Conservation (phyloP, 805 yeast species). For the Metschnikowia sp. region DNA sequence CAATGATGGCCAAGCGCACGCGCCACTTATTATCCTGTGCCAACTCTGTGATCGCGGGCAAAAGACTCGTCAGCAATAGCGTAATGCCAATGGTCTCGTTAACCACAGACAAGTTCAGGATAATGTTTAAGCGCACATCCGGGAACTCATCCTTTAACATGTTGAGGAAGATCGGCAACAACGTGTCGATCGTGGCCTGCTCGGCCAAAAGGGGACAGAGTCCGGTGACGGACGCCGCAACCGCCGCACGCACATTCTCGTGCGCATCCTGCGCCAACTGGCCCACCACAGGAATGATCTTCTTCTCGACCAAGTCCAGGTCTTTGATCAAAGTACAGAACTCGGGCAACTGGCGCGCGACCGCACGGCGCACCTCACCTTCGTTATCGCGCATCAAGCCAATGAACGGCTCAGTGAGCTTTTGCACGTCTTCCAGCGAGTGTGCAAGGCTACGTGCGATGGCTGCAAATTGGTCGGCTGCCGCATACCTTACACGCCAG, state of each 20-base stretch:
- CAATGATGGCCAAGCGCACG: conserved; percentile 93
- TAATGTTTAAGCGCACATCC: conserved; percentile 91
- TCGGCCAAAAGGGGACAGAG: conserved; percentile 83
- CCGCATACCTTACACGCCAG: conserved; percentile 98
- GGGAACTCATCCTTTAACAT: conserved; percentile 97
- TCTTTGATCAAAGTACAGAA: conserved; percentile 52
- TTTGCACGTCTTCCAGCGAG: conserved; percentile 51
- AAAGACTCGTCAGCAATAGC: conserved; percentile 74
- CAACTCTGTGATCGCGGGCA: conserved; percentile 93
- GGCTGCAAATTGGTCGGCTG: conserved; percentile 86
- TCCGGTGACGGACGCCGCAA: conserved; percentile 84
- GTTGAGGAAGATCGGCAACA: conserved; percentile 82
- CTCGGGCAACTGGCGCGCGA: conserved; percentile 85
- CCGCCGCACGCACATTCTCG: conserved; percentile 88
- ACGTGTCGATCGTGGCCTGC: conserved; percentile 74
- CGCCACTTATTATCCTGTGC: conserved; percentile 98
- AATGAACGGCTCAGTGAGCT: conserved; percentile 70
- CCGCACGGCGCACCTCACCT: conserved; percentile 92
- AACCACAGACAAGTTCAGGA: conserved; percentile 85
- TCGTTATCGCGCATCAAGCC: conserved; percentile 84
- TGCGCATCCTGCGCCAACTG: conserved; percentile 85
- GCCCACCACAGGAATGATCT: conserved; percentile 79
- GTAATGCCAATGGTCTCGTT: conserved; percentile 94
- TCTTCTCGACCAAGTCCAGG: conserved; percentile 52
- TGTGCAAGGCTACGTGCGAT: conserved; percentile 64